These are phyloP conservation scores for Fomitopsis serialis DNA, from an alignment of 768 basidiomycete species.

Conservation along the genomic window DNA sequence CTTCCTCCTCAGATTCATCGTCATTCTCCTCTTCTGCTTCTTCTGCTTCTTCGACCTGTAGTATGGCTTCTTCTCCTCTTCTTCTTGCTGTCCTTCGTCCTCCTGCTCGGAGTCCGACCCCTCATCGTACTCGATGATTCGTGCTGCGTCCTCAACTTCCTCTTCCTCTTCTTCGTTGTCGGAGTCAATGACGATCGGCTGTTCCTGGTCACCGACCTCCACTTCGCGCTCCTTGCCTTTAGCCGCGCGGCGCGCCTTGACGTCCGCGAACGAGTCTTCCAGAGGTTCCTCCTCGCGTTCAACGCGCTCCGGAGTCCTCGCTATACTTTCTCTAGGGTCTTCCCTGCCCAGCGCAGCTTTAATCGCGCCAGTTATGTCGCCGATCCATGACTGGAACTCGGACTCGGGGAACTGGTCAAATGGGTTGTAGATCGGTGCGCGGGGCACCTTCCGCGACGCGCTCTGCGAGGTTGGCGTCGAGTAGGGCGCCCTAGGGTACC, in stretches of 20 bases:
- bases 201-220: conserved; percentile 43
- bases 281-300: conserved; percentile 27
- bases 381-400: conserved; percentile 70
- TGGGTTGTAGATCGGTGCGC: conserved; percentile 60
- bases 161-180: conserved; percentile 21
- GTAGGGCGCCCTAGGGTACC: conserved; percentile 14
- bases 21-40: conserved; percentile 16
- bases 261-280: conserved; percentile 54
- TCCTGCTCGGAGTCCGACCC: not conserved
- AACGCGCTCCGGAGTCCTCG: conserved; percentile 5
- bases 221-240: conserved; percentile 65
- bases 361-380: conserved; percentile 52
- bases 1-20: conserved; percentile 26
- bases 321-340: conserved; percentile 11
- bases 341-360: conserved; percentile 53
- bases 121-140: conserved; percentile 17
- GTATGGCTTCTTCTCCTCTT: too few relatives aligned
- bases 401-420: conserved; percentile 67
- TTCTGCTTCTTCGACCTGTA: not conserved
- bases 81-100: not conserved
- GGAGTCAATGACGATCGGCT: conserved; percentile 10
- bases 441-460: conserved; percentile 15
- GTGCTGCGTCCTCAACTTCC: conserved; percentile 14
- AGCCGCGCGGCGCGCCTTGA: conserved; percentile 46
- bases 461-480: conserved; percentile 18